phyloP scores from a whole-genome alignment of 1,139 yeast genomes.

The Candida pseudocylindracea region DNA sequence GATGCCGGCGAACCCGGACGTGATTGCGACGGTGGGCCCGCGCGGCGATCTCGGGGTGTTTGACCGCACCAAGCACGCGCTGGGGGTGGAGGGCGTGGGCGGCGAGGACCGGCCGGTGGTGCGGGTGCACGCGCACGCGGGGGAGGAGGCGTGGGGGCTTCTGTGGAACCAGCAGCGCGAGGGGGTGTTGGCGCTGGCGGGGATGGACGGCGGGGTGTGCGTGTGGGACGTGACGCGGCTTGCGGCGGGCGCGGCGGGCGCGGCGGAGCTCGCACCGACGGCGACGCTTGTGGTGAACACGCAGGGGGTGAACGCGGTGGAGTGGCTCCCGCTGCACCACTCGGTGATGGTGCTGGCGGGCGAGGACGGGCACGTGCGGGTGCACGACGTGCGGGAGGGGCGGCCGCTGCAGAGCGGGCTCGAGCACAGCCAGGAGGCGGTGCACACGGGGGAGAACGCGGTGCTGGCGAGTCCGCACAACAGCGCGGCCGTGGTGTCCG shows the following conservation, averaged over 20 bases:
- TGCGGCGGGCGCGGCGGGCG: neutral
- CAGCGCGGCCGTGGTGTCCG: no score
- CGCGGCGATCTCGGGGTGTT: slow-evolving; percentile 18
- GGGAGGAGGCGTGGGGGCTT: slow-evolving; percentile 16
- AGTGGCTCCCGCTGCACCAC: slow-evolving; percentile 54
- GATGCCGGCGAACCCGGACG: slow-evolving; percentile 19
- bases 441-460: no score
- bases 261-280: neutral
- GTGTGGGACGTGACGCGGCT: slow-evolving; percentile 10
- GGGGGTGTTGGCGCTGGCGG: slow-evolving; percentile 13
- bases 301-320: slow-evolving; percentile 41
- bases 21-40: slow-evolving; percentile 19
- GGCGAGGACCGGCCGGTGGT: slow-evolving; percentile 9
- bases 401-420: slow-evolving; percentile 16
- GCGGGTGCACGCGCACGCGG: slow-evolving; percentile 4
- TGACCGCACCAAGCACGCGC: slow-evolving; percentile 17
- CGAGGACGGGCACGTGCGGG: slow-evolving; percentile 41
- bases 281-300: slow-evolving; percentile 2
- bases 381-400: slow-evolving; percentile 37
- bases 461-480: no score
- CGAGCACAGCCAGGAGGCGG: neutral
- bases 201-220: slow-evolving; percentile 13
- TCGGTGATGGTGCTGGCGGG: slow-evolving; percentile 55
- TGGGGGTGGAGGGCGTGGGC: slow-evolving; percentile 9
- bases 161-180: slow-evolving; percentile 21